Evolutionary conservation across 805 yeast genomes (phyloP), one percentile per base, ranked within the genome.

Genomic region (Saturnispora hagleri): DNA sequence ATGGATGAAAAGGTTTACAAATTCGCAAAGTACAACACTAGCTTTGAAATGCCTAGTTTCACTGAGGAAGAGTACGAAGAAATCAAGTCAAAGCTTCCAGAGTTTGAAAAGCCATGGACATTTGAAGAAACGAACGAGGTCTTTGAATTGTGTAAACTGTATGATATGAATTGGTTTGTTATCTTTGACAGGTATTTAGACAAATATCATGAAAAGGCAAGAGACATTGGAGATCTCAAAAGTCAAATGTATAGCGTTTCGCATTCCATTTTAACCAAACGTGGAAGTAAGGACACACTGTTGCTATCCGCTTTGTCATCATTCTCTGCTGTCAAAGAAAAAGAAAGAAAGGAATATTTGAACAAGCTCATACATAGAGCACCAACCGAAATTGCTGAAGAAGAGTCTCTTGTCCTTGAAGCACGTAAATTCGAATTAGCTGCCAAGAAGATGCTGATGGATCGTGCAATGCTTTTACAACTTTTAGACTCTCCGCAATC

Each of bases 311-410:
- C 82, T 27, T 73, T 93, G 61, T 74, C 70, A 43, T 64, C 81
- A 20, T 93, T 76, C 63, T 81, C 87, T 40, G 83, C 81, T 58
- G 74, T 76, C 6, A 81, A 79, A 57, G 99, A 93, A 65, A 54
- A 76, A 20, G 88, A 83, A 58, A 77, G 99, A 55, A 93, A 93
- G 60, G 78, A 78, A 48, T 91, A 91, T 62, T 69, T 93, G 45
- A 83, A 82, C 59, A 79, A 87, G 55, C 70, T 93, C 38, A 73
- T 91, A 43, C 81, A 81, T 36, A 73, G 99, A 58, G 81, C 91
- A 2, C 97, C 99, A 1, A 95, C 97, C 0, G 99, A 93, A 64
- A 87, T 93, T 44, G 98, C 98, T 0, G 99, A 93, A 69, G 99
- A 93, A 64, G 98, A 93, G 65, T 89, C 96, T 0, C 72, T 93